phyloP scores from a whole-genome alignment of 768 basidiomycete species.

The Suillus subluteus region DNA sequence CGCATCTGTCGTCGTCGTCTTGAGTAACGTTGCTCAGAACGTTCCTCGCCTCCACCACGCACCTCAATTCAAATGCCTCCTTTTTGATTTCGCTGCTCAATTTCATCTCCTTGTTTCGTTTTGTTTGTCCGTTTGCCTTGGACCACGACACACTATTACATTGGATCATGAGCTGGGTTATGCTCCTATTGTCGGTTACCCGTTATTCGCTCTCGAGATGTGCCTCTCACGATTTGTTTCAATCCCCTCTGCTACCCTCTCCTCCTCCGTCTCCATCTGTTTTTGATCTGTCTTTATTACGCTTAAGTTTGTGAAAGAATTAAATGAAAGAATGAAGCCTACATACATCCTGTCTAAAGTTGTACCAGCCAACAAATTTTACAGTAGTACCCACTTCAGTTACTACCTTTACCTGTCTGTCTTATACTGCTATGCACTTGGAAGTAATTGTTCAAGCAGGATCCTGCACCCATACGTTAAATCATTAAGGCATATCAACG shows the following conservation, averaged over 20 bases:
- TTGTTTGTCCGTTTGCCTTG: slow-evolving; percentile 23
- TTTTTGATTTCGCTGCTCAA: slow-evolving; percentile 28
- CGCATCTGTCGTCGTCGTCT: slow-evolving; percentile 14
- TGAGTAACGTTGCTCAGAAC: slow-evolving; percentile 11
- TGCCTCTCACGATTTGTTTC: slow-evolving; percentile 38
- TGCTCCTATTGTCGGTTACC: slow-evolving; percentile 36
- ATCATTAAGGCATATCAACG: background rate
- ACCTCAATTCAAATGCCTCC: slow-evolving; percentile 15
- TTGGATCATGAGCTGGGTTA: slow-evolving; percentile 36
- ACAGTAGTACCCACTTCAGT: slow-evolving; percentile 17
- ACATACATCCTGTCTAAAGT: slow-evolving; percentile 20
- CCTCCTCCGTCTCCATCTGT: slow-evolving; percentile 25
- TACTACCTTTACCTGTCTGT: slow-evolving; percentile 9
- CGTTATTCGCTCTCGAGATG: slow-evolving; percentile 41
- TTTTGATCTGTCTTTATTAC: slow-evolving; percentile 35
- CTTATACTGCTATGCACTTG: slow-evolving; percentile 8
- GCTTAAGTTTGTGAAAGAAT: slow-evolving; percentile 12
- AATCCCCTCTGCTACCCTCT: slow-evolving; percentile 23
- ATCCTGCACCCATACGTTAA: background rate
- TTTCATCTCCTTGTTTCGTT: slow-evolving; percentile 21
- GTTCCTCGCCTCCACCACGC: slow-evolving; percentile 17
- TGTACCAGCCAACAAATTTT: slow-evolving; percentile 14
- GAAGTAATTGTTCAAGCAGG: background rate
- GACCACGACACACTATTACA: slow-evolving; percentile 33
- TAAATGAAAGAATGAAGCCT: slow-evolving; percentile 14